phyloP scores from a whole-genome alignment of 257 asterid species.

The Solanum ossicruentum region DNA sequence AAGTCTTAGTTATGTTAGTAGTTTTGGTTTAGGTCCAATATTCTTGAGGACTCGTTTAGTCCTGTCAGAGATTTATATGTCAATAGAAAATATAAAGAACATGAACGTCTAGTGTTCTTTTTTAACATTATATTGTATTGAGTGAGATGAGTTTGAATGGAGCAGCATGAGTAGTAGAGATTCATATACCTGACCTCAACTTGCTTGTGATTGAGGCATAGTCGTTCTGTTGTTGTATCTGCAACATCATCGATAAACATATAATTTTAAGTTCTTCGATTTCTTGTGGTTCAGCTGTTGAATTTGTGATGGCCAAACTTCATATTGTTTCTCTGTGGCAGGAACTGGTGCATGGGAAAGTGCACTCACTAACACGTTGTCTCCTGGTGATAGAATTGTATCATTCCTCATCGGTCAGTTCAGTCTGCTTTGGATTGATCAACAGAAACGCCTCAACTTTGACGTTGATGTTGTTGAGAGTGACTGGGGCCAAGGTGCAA shows the following conservation, averaged over 20 bases:
- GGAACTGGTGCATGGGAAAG: slow-evolving; percentile 99
- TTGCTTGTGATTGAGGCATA: background rate
- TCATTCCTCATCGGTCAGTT: slow-evolving; percentile 93
- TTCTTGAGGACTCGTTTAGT: background rate
- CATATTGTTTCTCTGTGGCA: slow-evolving; percentile 6
- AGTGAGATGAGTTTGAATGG: background rate
- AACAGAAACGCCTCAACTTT: slow-evolving; percentile 87
- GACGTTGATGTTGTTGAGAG: slow-evolving; percentile 92
- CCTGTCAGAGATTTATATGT: background rate
- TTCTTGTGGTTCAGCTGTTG: background rate
- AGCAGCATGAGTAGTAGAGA: background rate
- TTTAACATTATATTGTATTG: background rate
- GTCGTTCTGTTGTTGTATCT: background rate
- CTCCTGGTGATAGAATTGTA: slow-evolving; percentile 82
- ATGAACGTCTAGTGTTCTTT: background rate
- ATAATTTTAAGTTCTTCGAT: background rate
- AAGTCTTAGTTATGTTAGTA: background rate
- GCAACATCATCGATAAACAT: background rate
- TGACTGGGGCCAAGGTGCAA: slow-evolving; percentile 93
- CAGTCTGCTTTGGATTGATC: slow-evolving; percentile 98
- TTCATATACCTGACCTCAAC: no score
- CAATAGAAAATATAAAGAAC: background rate
- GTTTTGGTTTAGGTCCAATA: background rate
- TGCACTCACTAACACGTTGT: slow-evolving; percentile 91
- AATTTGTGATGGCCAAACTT: background rate